Base-by-base conservation (phyloP, 2,329 filamentous ascomycete genomes). In the Metarhizium album region DNA sequence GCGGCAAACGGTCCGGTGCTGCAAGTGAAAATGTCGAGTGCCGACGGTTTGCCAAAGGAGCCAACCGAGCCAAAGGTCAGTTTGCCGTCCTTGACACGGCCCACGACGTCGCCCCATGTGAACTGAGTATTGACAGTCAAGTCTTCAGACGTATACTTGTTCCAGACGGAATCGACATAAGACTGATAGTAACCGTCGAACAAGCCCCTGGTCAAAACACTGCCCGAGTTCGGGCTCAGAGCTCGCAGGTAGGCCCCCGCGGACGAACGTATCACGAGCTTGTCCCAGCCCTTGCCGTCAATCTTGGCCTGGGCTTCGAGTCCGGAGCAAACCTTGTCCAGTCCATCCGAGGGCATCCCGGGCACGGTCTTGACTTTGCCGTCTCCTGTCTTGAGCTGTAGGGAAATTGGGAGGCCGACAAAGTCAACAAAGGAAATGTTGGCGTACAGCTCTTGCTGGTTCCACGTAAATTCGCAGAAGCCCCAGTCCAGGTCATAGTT, bases 401-500 rank as follows among this genome's bases (percentile, higher is more conserved):
- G 72, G 1, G 78, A 74, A 48, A 85, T 74, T n/a, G 84, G 82
- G 57, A 84, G 63, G 58, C 71, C 71, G 54, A 89, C 77, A 66
- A 90, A 90, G 69, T 90, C 86, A 49, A 90, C 87, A 62, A 85
- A 84, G 54, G 75, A 80, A 58, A 90, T 82, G 58, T 86, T 86
- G 58, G 78, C 80, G 60, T 79, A 87, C 4, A 86, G 67, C 64
- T 85, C 73, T 31, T 63, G 60, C 35, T 66, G 58, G 64, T 85
- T 85, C 66, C 76, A 84, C 16, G 82, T 84, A 58, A 86, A 82
- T 65, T 87, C 84, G 68, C 75, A 80, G 61, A 87, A 87, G 27
- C 74, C 76, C 83, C 83, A 87, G 52, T 73, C 67, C 45, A 76
- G 67, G 35, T 75, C 68, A 61, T 81, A 80, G 63, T 86, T 87